These are phyloP conservation scores for Sclerotiophoma versabilis DNA, from an alignment of 2,329 filamentous ascomycete genomes.

Conservation along the genomic window DNA sequence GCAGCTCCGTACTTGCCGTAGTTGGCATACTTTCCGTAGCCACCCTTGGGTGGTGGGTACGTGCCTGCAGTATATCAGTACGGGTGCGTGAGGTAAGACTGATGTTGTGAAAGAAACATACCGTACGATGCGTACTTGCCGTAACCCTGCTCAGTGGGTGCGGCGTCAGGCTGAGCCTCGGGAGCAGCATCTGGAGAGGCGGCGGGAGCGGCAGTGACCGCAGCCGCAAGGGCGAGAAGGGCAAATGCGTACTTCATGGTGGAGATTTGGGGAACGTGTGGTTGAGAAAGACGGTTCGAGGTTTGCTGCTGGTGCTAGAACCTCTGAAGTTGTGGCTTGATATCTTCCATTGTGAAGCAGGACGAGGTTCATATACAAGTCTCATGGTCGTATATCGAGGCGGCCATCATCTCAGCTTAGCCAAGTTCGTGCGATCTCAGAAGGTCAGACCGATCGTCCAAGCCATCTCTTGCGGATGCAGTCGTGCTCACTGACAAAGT, in stretches of 20 bases:
- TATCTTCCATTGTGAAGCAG: not conserved
- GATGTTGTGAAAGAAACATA: too few relatives aligned
- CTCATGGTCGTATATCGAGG: not conserved
- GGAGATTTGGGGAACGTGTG: not conserved
- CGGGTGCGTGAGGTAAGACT: too few relatives aligned
- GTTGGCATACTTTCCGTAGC: conserved; percentile 24
- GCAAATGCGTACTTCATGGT: conserved; percentile 31
- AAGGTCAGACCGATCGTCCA: conserved; percentile 1
- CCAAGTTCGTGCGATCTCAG: not conserved
- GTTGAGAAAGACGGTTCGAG: not conserved
- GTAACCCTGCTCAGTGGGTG: conserved; percentile 9
- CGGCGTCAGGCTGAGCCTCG: conserved; percentile 19
- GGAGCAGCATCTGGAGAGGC: conserved; percentile 26
- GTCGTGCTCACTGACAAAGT: not conserved
- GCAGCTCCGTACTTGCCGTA: conserved; percentile 21
- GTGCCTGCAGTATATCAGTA: too few relatives aligned
- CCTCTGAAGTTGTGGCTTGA: conserved; percentile 11
- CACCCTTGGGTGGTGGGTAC: conserved; percentile 18
- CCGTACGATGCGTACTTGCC: conserved; percentile 1
- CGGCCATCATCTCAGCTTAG: conserved; percentile 6
- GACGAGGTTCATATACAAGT: conserved; percentile 11
- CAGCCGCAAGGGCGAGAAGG: conserved; percentile 31
- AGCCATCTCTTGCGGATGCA: not conserved
- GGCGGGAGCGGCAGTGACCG: conserved; percentile 28
- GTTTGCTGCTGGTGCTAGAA: not conserved